Percentiles rank a stretch among this genome's conserved stretches.
phyloP scores from a whole-genome alignment of 345 rosid species.

The Eutrema yunnanense region DNA sequence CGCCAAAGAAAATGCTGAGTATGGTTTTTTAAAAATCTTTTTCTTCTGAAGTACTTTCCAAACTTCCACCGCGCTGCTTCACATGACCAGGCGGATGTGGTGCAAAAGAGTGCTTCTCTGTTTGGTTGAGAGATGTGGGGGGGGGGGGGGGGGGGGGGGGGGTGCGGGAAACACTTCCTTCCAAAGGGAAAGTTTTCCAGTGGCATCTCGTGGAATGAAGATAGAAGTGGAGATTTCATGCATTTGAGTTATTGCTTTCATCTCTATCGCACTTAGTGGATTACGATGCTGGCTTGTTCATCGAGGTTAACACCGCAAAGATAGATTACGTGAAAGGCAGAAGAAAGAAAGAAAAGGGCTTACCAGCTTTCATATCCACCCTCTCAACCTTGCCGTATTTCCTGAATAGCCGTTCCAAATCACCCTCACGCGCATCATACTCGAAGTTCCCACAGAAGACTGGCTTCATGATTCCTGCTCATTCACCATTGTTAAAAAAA shows the following conservation, averaged over 20 bases:
- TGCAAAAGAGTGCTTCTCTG: background rate
- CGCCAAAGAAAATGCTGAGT: constrained; percentile 94
- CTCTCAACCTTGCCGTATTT: constrained; percentile 83
- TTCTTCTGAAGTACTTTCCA: constrained; percentile 35
- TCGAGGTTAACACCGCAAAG: background rate
- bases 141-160: too few species aligned
- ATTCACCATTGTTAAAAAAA: background rate
- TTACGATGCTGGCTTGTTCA: background rate
- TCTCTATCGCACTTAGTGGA: background rate
- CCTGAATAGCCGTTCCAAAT: constrained; percentile 80
- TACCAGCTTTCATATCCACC: constrained; percentile 96
- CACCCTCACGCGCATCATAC: constrained; percentile 83
- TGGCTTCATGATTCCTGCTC: constrained; percentile 56
- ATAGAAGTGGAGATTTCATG: background rate
- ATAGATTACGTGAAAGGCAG: background rate
- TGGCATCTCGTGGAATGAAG: background rate
- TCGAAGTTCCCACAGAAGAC: constrained; percentile 95
- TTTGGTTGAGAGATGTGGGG: background rate
- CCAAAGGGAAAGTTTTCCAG: background rate
- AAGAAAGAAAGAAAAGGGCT: constrained; percentile 15
- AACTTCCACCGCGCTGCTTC: constrained; percentile 38
- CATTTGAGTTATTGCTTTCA: background rate
- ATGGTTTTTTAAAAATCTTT: constrained; percentile 34
- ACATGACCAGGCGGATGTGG: background rate
- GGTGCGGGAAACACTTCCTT: background rate